phyloP scores from a whole-genome alignment of 495 filamentous ascomycete genomes.

The Neurospora sp. region DNA sequence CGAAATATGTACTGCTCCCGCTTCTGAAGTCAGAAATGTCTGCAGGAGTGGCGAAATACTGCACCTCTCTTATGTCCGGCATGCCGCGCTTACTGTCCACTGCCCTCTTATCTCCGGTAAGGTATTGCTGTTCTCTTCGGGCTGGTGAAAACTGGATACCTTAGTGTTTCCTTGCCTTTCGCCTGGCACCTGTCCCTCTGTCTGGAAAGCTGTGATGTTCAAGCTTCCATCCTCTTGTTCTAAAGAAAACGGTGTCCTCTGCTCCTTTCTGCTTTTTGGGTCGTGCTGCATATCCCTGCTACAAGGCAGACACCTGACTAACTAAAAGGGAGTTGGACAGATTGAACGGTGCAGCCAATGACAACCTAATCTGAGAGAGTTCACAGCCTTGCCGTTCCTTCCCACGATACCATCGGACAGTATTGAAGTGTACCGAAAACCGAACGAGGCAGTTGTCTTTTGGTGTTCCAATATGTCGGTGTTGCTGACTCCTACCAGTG shows the following conservation, averaged over 20 bases:
- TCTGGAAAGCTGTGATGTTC: background rate
- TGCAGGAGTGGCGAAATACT: background rate
- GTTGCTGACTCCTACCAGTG: too few species aligned
- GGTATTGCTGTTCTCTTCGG: background rate
- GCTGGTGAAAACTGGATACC: background rate
- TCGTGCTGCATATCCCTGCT: background rate
- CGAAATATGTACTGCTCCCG: too few species aligned
- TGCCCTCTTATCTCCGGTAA: background rate
- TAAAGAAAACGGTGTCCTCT: too few species aligned
- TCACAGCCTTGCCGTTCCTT: too few species aligned
- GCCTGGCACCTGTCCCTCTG: too few species aligned
- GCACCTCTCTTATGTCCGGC: background rate
- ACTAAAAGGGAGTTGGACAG: background rate
- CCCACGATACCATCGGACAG: too few species aligned
- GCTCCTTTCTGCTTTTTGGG: background rate
- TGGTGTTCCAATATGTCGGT: too few species aligned
- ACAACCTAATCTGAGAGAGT: too few species aligned
- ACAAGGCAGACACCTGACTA: background rate
- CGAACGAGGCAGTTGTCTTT: too few species aligned
- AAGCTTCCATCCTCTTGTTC: background rate
- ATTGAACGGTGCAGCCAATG: too few species aligned
- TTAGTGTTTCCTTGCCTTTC: background rate
- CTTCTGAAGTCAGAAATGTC: too few species aligned
- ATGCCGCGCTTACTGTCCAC: background rate
- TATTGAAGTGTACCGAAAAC: too few species aligned